Evolutionary conservation across 768 basidiomycete species (phyloP).

Genomic region (Boletus subcaerulescens): DNA sequence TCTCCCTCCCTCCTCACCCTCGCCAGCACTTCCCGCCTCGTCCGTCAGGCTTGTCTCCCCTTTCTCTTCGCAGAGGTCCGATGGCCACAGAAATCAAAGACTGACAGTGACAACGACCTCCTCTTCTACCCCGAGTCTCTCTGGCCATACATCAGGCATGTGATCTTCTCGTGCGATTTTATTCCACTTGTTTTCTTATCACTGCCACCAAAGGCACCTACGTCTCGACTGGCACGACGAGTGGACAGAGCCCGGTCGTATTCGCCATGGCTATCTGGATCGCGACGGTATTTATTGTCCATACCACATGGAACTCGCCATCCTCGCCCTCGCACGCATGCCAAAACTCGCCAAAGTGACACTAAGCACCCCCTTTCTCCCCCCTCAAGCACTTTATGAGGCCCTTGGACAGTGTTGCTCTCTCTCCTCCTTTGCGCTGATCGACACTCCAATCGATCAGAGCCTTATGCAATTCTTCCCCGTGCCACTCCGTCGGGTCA

Average conservation of each 20-base stretch:
- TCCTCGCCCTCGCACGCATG: conserved; percentile 28
- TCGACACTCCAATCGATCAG: conserved; percentile 37
- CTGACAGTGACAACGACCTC: conserved; percentile 22
- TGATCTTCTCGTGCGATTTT: not conserved
- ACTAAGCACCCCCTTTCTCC: conserved; percentile 31
- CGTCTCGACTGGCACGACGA: conserved; percentile 36
- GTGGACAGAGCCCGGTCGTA: conserved; percentile 35
- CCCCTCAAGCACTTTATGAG: conserved; percentile 29
- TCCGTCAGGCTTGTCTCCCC: conserved; percentile 31
- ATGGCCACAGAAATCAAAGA: conserved; percentile 32
- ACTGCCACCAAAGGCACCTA: conserved; percentile 22
- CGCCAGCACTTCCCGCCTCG: conserved; percentile 20
- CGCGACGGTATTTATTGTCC: conserved; percentile 33
- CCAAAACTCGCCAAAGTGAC: conserved; percentile 30
- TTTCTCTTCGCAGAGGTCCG: conserved; percentile 32
- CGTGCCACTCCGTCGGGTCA: conserved; percentile 23
- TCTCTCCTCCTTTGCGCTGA: conserved; percentile 26
- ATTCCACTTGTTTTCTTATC: not conserved
- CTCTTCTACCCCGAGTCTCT: conserved; percentile 29
- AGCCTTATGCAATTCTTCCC: conserved; percentile 32
- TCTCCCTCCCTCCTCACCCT: conserved; percentile 22
- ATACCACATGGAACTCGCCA: conserved; percentile 23
- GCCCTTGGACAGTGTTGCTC: conserved; percentile 27
- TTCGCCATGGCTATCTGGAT: conserved; percentile 32
- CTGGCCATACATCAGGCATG: conserved; percentile 32